phyloP scores from a whole-genome alignment of 768 basidiomycete species.

The Boletus pseudo-olivaceus region DNA sequence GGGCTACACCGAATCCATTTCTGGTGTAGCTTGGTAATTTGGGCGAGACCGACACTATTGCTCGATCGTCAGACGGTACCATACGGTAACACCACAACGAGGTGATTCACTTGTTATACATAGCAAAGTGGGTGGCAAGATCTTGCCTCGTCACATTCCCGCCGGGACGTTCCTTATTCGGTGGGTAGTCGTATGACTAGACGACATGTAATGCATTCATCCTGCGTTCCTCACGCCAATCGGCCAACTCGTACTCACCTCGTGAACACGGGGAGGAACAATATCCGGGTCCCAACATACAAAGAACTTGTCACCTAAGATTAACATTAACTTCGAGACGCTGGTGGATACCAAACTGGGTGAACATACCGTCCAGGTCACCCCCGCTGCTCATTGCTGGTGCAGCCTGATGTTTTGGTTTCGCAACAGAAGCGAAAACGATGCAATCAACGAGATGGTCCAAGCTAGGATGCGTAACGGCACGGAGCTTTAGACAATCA shows the following conservation, averaged over 20 bases:
- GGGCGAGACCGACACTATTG: slow-evolving; percentile 54
- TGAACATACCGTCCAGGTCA: slow-evolving; percentile 49
- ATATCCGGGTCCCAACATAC: slow-evolving; percentile 69
- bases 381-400: slow-evolving; percentile 72
- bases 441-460: slow-evolving; percentile 63
- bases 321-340: background rate
- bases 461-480: slow-evolving; percentile 47
- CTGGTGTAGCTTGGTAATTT: slow-evolving; percentile 52
- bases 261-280: slow-evolving; percentile 50
- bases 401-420: slow-evolving; percentile 55
- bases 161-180: slow-evolving; percentile 51
- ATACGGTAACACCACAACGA: background rate
- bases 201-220: background rate
- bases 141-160: slow-evolving; percentile 50
- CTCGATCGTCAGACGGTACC: background rate
- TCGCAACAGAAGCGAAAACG: slow-evolving; percentile 59
- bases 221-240: background rate
- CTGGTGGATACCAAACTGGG: background rate
- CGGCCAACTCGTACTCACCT: slow-evolving; percentile 35
- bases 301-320: slow-evolving; percentile 58
- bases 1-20: slow-evolving; percentile 58
- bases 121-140: slow-evolving; percentile 62
- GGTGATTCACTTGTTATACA: slow-evolving; percentile 54
- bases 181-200: slow-evolving; percentile 66
- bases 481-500: slow-evolving; percentile 62